Percentiles rank a stretch among this genome's conserved stretches.
phyloP scores from a whole-genome alignment of 2,329 filamentous ascomycete species.

The Hypoxylon sp. region DNA sequence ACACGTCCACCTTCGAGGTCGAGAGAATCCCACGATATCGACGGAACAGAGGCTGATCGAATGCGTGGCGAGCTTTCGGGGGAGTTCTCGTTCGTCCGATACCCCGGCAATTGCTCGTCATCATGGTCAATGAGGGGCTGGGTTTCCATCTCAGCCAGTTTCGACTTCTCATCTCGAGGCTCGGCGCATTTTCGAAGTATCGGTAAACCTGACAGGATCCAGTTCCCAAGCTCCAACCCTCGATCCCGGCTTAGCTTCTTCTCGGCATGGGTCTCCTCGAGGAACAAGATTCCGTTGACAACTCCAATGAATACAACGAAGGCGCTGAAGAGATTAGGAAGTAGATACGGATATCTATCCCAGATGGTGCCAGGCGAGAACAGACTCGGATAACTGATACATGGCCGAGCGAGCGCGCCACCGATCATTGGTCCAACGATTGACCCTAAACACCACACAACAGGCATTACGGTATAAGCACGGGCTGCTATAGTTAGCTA shows the following conservation, averaged over 20 bases:
- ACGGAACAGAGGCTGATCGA: conserved; percentile 47
- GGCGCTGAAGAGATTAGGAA: conserved; percentile 68
- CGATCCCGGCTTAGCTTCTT: conserved; percentile 81
- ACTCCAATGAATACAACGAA: conserved; percentile 74
- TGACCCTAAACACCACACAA: conserved; percentile 97
- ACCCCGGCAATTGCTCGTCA: conserved; percentile 75
- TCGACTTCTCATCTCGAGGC: conserved; percentile 54
- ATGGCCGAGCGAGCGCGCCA: conserved; percentile 88
- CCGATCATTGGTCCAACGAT: conserved; percentile 94
- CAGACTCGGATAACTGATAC: conserved; percentile 79
- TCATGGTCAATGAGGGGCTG: conserved; percentile 72
- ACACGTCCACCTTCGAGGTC: conserved; percentile 51
- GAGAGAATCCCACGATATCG: conserved; percentile 54
- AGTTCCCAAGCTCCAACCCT: conserved; percentile 81
- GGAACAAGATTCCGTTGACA: conserved; percentile 72
- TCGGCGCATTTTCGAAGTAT: conserved; percentile 54
- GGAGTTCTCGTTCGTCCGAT: conserved; percentile 71
- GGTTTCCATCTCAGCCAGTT: conserved; percentile 62
- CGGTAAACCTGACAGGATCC: conserved; percentile 66
- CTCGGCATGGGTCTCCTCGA: conserved; percentile 93
- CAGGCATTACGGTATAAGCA: conserved; percentile 97
- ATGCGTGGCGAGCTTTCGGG: conserved; percentile 59
- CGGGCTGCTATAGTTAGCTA: conserved; percentile 69
- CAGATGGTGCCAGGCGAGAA: conserved; percentile 83
- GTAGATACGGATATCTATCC: conserved; percentile 87